Conservation (phyloP, 2,329 filamentous ascomycete genomes). For the Beauveria sp. region DNA sequence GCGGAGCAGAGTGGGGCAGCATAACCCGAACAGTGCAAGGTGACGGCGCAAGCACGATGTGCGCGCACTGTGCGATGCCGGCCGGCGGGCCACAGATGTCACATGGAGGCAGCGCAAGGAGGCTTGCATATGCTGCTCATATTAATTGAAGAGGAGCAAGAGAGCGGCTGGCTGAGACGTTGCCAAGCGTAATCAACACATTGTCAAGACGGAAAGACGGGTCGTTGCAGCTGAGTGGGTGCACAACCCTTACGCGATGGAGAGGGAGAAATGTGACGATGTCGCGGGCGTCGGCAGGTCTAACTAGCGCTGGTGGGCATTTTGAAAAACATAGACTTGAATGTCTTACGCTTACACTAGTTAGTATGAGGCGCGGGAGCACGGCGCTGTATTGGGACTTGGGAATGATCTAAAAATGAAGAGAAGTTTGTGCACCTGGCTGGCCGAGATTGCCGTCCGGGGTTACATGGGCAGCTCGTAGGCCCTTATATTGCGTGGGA, state of each 20-base stretch:
- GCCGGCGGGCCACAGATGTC: not conserved
- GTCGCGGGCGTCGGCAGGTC: not conserved
- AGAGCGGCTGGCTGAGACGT: not conserved
- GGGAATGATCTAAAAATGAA: not conserved
- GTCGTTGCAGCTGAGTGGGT: too few species aligned
- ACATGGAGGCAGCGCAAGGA: not conserved
- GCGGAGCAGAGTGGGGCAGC: slow-evolving; percentile 1
- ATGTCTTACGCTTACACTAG: too few species aligned
- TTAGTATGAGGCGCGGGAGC: not conserved
- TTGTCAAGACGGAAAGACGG: too few species aligned
- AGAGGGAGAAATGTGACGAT: not conserved
- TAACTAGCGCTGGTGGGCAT: not conserved
- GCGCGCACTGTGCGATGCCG: slow-evolving; percentile 1
- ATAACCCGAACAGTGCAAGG: not conserved
- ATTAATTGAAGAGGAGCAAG: not conserved
- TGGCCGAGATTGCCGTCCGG: not conserved
- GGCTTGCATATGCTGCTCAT: slow-evolving; percentile 3
- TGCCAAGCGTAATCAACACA: not conserved
- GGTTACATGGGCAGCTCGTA: not conserved
- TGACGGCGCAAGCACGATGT: not conserved
- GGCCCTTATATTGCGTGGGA: not conserved
- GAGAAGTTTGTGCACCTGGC: not conserved
- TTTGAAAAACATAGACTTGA: too few species aligned
- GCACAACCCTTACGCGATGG: too few species aligned
- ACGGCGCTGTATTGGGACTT: not conserved